These are phyloP conservation scores for Pilatotrama ljubarskyi DNA, from an alignment of 768 basidiomycete species.

Conservation along the genomic window DNA sequence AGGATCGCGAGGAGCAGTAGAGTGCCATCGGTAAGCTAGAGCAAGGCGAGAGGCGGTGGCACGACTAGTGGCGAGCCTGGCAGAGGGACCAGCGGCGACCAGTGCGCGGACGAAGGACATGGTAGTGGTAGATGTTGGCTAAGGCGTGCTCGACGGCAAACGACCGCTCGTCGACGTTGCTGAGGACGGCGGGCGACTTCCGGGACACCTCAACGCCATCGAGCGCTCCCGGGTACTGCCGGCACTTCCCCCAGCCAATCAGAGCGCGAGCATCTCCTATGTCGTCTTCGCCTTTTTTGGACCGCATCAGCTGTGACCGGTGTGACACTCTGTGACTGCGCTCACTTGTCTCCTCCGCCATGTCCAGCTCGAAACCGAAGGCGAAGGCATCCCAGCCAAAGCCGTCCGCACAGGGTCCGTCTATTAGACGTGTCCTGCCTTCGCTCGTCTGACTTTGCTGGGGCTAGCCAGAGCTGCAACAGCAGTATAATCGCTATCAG, in stretches of 20 bases:
- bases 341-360: slow-evolving; percentile 34
- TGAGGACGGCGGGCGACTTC: slow-evolving; percentile 21
- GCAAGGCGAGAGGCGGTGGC: slow-evolving; percentile 33
- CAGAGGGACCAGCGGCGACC: slow-evolving; percentile 52
- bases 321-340: slow-evolving; percentile 11
- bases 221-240: slow-evolving; percentile 29
- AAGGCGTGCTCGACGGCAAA: slow-evolving; percentile 30
- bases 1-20: slow-evolving; percentile 37
- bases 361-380: slow-evolving; percentile 62
- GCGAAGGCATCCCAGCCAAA: slow-evolving; percentile 55
- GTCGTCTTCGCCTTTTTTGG: slow-evolving; percentile 7
- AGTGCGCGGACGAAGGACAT: slow-evolving; percentile 62
- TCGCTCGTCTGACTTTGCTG: neutral
- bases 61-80: slow-evolving; percentile 40
- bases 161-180: slow-evolving; percentile 25
- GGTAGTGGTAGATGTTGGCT: slow-evolving; percentile 44
- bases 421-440: neutral
- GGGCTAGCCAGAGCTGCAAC: slow-evolving; percentile 74
- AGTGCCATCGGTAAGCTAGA: slow-evolving; percentile 53
- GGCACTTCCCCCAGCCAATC: slow-evolving; percentile 45
- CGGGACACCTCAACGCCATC: slow-evolving; percentile 29
- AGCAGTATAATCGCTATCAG: slow-evolving; percentile 78
- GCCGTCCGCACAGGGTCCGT: slow-evolving; percentile 71
- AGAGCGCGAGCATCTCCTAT: slow-evolving; percentile 32
- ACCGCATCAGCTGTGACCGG: neutral